Evolutionary conservation across 2,329 filamentous ascomycete species (phyloP), one percentile per base, ranked within the genome.

Genomic region (Fusarium sp.): DNA sequence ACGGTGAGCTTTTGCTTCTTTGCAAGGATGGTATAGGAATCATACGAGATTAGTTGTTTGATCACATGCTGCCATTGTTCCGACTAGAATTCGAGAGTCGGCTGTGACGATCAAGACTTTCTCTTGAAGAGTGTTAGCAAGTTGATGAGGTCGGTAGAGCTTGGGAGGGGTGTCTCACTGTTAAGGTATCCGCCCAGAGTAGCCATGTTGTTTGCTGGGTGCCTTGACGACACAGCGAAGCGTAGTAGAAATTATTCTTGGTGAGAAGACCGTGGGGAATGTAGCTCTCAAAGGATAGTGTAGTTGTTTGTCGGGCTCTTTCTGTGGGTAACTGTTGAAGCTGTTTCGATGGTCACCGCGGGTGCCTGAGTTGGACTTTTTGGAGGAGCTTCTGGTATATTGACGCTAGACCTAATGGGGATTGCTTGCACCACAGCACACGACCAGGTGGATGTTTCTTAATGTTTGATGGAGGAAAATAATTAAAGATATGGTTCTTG

Each of bases 81-180:
- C 96, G 65, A 93, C 86, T 23, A 95, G 83, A 46, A 93, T 97
- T 74, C 95, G 91, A 52, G 95, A 96, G 81, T 98, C 96, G 72
- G 93, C 91, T 30, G 96, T 98, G 69, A 98, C 88, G 76, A 98
- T 91, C 61, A 94, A 86, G 73, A 98, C 93, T 80, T 93, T 97
- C 82, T 97, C 96, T 97, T 42, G 12, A 33, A 30, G 36, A 36
- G 34, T 50, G 42, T 70, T 51, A 70, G 53, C 45, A 50, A 37
- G 26, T 28, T 41, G 18, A 51, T 28, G 28, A 28, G 30, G 53
- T 57, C 13, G 49, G 49, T 20, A 45, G 38, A 51, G 51, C 62
- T 60, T 45, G 54, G 56, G 58, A 51, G 44, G 36, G 38, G 52
- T 45, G 45, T 65, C 79, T 67, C 73, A 82, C 82, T 83, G 71